Evolutionary conservation across 139 green algal species (phyloP).

Genomic region (Chlamydomonas asymmetrica): DNA sequence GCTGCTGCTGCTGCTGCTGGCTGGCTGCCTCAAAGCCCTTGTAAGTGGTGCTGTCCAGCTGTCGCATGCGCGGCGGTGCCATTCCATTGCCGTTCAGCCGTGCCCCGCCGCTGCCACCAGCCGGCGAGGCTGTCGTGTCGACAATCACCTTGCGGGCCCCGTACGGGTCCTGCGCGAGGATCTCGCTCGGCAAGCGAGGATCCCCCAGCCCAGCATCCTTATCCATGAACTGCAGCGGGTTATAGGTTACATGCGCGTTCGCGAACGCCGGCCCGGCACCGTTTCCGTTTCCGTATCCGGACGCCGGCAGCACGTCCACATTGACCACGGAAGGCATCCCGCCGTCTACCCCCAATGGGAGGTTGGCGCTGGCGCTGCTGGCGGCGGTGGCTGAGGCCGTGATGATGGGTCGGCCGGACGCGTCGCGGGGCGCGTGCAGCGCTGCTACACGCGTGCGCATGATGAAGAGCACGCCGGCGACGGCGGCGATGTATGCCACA

Average conservation of each 20-base stretch:
- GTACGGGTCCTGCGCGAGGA: background rate
- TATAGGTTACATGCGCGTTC: background rate
- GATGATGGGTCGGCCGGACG: too few relatives aligned
- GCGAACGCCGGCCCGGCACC: background rate
- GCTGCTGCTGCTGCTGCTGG: too few relatives aligned
- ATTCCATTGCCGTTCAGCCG: too few relatives aligned
- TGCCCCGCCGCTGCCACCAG: background rate
- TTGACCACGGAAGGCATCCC: too few relatives aligned
- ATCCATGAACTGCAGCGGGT: background rate
- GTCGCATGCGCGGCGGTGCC: too few relatives aligned
- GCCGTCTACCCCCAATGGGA: too few relatives aligned
- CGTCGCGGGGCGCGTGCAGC: conserved; percentile 2
- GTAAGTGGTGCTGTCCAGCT: too few relatives aligned
- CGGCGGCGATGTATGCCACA: conserved; percentile 26
- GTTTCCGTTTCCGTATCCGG: conserved; percentile 11
- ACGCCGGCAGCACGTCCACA: too few relatives aligned
- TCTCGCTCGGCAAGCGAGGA: background rate
- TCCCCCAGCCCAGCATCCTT: background rate
- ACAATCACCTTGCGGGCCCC: background rate
- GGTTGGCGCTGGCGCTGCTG: too few relatives aligned
- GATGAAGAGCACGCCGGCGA: conserved; percentile 23
- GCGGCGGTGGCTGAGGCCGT: too few relatives aligned
- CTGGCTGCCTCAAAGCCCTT: too few relatives aligned
- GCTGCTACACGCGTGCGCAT: conserved; percentile 17
- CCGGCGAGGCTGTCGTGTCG: background rate